These are phyloP conservation scores for Vishniacozyma victoriae DNA, from an alignment of 768 basidiomycete genomes.

Conservation along the genomic window DNA sequence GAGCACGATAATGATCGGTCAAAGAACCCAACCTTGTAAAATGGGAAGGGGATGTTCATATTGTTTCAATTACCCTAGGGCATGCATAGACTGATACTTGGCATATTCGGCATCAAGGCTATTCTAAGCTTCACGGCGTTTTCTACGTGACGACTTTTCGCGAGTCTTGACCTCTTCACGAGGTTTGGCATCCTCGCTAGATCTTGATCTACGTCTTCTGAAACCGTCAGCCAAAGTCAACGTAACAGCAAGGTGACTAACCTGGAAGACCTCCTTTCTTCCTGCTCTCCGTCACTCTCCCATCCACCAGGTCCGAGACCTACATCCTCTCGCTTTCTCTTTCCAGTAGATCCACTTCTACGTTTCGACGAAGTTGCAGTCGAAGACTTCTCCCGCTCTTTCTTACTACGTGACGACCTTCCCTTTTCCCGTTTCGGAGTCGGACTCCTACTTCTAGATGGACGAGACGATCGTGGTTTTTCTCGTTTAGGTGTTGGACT, in stretches of 20 bases:
- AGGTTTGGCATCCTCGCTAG: no score
- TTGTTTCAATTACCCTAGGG: background rate
- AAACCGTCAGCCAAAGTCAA: no score
- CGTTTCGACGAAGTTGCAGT: background rate
- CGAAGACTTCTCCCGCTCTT: slow-evolving; percentile 4
- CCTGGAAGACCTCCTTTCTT: no score
- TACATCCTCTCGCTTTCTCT: slow-evolving; percentile 6
- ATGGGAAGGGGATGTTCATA: background rate
- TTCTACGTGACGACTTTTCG: no score
- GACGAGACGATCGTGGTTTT: background rate
- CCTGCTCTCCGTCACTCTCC: slow-evolving; percentile 26
- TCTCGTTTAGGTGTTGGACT: background rate
- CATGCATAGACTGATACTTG: background rate
- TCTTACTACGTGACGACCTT: background rate
- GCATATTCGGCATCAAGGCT: no score
- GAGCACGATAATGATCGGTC: slow-evolving; percentile 30
- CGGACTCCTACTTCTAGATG: background rate
- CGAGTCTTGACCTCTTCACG: no score
- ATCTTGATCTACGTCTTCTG: no score
- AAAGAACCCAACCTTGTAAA: slow-evolving; percentile 17
- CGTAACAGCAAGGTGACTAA: no score
- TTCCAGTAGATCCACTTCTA: slow-evolving; percentile 3
- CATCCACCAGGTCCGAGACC: slow-evolving; percentile 36
- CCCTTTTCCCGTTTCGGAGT: background rate
- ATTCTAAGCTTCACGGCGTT: no score